Base-by-base conservation (phyloP, 139 green algal genomes). In the Picochlorum sp. region DNA sequence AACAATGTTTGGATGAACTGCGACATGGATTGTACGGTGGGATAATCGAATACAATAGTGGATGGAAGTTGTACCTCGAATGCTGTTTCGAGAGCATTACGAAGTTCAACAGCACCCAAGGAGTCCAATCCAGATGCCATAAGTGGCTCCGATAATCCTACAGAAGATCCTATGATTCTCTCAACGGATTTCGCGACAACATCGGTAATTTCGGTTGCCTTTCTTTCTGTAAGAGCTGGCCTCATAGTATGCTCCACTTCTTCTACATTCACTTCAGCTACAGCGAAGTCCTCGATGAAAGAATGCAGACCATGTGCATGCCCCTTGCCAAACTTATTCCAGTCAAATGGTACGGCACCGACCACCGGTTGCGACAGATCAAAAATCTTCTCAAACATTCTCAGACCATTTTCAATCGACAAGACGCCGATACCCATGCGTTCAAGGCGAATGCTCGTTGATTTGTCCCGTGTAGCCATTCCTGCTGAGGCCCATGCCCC, bases 401-500 rank as follows among this genome's bases (percentile, higher is more conserved):
- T 49, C 30, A 83, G 30, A 8, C 81, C 79, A 16, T 74, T 49
- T 18, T 31, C 10, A 9, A 76, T 63, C 15, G 28, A 10, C 47
- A 87, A 26, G 47, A 78, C 28, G 0, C 70, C 69, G 55, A 96
- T 87, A 55, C 89, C 88, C 5, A 71, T 86, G 9, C 77, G 74
- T 66, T 84, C 68, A 65, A 92, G 73, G 4, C 88, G 69, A 4
- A 71, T 70, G 0, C 79, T 77, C 0, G 65, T 76, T 4, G 72
- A 72, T 10, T 60, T 49, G 26, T 82, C 88, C 14, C 64, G 58
- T 1, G 81, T 73, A 4, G 89, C 89, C 89, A 96, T 96, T 60
- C 89, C 89, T 4, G 71, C 80, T n/a, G 80, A 80, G 1, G 68
- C 75, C 90, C 89, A 97, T n/a, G 89, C 90, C 37, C 89, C 90